Conservation (phyloP, 2,329 filamentous ascomycete genomes). For the Pseudodiploospora longispora region DNA sequence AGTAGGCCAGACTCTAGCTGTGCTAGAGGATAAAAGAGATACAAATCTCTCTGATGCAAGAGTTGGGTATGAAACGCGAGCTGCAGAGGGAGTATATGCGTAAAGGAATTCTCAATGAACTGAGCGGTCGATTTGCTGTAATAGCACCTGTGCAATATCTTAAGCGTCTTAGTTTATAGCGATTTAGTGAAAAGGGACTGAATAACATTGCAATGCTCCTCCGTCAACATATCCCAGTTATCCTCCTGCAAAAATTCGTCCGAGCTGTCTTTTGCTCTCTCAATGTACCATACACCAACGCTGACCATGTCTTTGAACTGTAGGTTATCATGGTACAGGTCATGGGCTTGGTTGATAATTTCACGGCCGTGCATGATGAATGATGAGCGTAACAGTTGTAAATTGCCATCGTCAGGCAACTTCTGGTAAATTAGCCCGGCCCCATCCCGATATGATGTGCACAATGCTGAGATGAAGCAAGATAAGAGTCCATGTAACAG, state of each 20-base stretch:
- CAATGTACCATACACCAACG: constrained; percentile 12
- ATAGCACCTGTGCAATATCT: no score
- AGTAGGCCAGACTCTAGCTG: no score
- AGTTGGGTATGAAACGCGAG: no score
- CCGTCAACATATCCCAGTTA: constrained; percentile 10
- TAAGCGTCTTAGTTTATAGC: no score
- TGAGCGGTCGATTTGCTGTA: no score
- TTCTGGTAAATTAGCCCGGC: constrained; percentile 4
- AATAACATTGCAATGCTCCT: constrained; percentile 5
- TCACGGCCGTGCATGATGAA: constrained; percentile 12
- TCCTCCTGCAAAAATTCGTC: constrained; percentile 7
- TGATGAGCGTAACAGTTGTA: constrained; percentile 9
- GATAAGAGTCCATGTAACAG: constrained; percentile 1
- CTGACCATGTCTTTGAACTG: constrained; percentile 7
- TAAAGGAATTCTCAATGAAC: no score
- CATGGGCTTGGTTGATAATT: constrained; percentile 12
- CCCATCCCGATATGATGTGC: constrained; percentile 6
- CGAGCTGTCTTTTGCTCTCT: constrained; percentile 9
- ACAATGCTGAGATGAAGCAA: constrained; percentile 8
- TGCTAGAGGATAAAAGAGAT: no score
- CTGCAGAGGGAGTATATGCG: no score
- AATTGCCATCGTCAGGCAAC: constrained; percentile 1
- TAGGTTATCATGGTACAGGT: constrained; percentile 2
- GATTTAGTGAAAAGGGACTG: constrained; percentile 3
- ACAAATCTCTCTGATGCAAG: no score